phyloP scores from a whole-genome alignment of 306 rosid species.

The Notholithocarpus densiflorus region DNA sequence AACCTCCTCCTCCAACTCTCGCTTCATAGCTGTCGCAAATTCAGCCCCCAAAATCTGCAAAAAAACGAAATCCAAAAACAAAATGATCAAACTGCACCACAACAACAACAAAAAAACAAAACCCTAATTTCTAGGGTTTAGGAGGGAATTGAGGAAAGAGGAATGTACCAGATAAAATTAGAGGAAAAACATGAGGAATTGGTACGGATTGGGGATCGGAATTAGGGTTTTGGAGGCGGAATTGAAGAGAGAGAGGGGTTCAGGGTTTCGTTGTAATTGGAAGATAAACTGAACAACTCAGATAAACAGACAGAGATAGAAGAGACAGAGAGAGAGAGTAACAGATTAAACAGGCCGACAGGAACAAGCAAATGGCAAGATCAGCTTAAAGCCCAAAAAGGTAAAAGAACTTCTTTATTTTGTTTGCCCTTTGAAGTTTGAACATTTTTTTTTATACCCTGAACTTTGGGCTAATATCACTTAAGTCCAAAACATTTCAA shows the following conservation, averaged over 20 bases:
- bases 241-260: conserved; percentile 26
- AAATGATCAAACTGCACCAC: not conserved
- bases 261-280: conserved; percentile 32
- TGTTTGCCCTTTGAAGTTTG: no score
- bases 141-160: not conserved
- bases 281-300: conserved; percentile 33
- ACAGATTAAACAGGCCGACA: conserved; percentile 10
- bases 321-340: conserved; percentile 10
- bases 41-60: conserved; percentile 25
- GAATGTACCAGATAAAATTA: conserved; percentile 32
- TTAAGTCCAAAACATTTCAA: fast-evolving
- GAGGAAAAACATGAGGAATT: conserved; percentile 25
- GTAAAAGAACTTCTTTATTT: no score
- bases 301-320: not conserved
- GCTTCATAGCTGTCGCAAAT: conserved; percentile 36
- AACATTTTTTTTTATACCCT: no score
- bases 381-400: not conserved
- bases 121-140: conserved; percentile 11
- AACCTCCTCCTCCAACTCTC: conserved; percentile 43
- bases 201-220: conserved; percentile 13
- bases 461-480: fast-evolving
- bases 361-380: conserved; percentile 27
- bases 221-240: conserved; percentile 40
- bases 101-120: not conserved
- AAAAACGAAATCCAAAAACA: not conserved